Evolutionary conservation across 2,329 filamentous ascomycete species (phyloP).

Genomic region (Helotiales sp.): DNA sequence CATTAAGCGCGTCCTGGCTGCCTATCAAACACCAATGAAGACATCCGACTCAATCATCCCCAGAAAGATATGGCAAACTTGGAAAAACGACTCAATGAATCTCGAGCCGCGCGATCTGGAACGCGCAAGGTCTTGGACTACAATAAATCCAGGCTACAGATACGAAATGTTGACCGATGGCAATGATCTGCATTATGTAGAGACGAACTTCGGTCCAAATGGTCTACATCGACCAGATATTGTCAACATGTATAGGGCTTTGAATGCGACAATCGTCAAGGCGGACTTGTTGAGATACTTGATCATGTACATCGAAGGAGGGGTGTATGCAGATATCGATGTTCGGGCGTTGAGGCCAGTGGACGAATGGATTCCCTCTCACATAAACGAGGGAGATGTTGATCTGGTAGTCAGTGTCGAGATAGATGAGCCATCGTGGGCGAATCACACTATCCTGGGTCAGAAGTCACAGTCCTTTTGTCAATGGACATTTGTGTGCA

Average conservation of each 20-base stretch:
- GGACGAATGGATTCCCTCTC: conserved; percentile 58
- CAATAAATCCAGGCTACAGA: conserved; percentile 64
- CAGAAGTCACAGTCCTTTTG: conserved; percentile 70
- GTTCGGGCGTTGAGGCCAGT: conserved; percentile 55
- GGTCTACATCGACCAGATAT: conserved; percentile 69
- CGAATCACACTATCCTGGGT: conserved; percentile 63
- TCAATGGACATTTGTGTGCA: conserved; percentile 74
- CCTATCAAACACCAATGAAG: conserved; percentile 8
- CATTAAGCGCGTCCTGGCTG: conserved; percentile 7
- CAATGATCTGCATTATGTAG: conserved; percentile 67
- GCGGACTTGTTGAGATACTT: conserved; percentile 67
- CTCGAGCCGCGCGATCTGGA: conserved; percentile 65
- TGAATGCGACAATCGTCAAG: conserved; percentile 65
- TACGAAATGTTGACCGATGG: conserved; percentile 54
- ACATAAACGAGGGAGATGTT: conserved; percentile 60
- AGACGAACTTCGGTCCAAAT: conserved; percentile 63
- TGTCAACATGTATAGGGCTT: conserved; percentile 57
- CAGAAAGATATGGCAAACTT: conserved; percentile 75
- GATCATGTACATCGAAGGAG: conserved; percentile 58
- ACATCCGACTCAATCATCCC: conserved; percentile 45
- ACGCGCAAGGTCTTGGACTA: conserved; percentile 63
- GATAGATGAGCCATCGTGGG: conserved; percentile 67
- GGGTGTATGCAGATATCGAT: conserved; percentile 60
- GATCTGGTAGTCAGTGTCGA: conserved; percentile 72
- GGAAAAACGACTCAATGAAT: conserved; percentile 67